These are phyloP conservation scores for Pseudogymnoascus pannorum DNA, from an alignment of 2,329 filamentous ascomycete genomes.

Conservation along the genomic window DNA sequence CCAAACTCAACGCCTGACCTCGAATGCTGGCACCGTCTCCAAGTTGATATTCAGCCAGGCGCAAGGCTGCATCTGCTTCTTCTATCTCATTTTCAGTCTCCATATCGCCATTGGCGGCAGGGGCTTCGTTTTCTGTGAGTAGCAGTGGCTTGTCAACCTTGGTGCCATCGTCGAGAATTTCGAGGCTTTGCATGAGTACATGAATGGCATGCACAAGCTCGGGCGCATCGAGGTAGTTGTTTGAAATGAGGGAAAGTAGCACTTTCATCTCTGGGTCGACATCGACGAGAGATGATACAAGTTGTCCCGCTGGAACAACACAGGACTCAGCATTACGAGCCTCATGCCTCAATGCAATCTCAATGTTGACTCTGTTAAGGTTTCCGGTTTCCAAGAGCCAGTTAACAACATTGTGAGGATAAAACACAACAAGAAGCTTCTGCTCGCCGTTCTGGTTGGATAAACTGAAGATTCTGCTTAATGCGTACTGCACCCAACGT, in stretches of 20 bases:
- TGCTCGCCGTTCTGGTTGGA: conserved; percentile 5
- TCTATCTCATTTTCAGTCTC: conserved; percentile 48
- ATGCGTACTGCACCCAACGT: conserved; percentile 52
- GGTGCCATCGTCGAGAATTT: conserved; percentile 34
- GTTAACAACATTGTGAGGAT: conserved; percentile 43
- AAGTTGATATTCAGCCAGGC: conserved; percentile 60
- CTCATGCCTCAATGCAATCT: conserved; percentile 47
- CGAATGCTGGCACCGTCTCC: conserved; percentile 56
- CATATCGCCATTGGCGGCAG: conserved; percentile 23
- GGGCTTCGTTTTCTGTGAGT: conserved; percentile 16
- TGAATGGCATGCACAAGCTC: conserved; percentile 62
- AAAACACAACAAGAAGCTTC: conserved; percentile 35
- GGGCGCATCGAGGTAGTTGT: conserved; percentile 55
- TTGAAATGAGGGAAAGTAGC: conserved; percentile 56
- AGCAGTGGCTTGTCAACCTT: conserved; percentile 19
- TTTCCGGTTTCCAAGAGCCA: conserved; percentile 56
- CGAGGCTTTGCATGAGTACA: conserved; percentile 61
- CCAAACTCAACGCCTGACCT: conserved; percentile 56
- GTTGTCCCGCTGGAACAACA: conserved; percentile 48
- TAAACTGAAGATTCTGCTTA: conserved; percentile 40
- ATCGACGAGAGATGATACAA: conserved; percentile 54
- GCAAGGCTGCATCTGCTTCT: conserved; percentile 56
- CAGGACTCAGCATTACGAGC: conserved; percentile 33
- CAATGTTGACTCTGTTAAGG: conserved; percentile 51
- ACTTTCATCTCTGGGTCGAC: conserved; percentile 63